phyloP scores from a whole-genome alignment of 1,284 basidiomycete genomes.

The Microbotryum lychnidis-dioicae region DNA sequence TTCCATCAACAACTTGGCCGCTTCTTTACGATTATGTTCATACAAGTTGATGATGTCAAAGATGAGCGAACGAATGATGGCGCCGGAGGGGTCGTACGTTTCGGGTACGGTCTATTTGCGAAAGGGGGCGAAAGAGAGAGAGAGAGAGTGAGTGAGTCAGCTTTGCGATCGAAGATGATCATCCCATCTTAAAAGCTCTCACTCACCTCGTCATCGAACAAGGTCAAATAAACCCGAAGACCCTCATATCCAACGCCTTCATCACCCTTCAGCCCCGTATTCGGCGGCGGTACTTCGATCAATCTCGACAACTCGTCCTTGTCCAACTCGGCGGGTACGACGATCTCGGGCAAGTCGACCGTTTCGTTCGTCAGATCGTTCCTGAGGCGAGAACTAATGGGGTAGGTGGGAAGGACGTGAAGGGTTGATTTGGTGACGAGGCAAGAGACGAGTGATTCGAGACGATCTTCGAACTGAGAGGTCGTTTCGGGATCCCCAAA shows the following conservation, averaged over 20 bases:
- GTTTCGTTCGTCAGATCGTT: conserved; percentile 48
- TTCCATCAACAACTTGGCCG: conserved; percentile 75
- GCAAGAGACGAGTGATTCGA: conserved; percentile 20
- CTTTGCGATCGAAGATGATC: too few relatives aligned
- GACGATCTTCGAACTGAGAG: conserved; percentile 27
- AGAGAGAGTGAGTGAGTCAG: conserved; percentile 22
- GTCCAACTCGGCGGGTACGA: conserved; percentile 79
- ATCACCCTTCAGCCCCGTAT: conserved; percentile 46
- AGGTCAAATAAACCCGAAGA: conserved; percentile 55
- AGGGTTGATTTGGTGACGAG: conserved; percentile 5
- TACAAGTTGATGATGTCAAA: conserved; percentile 84
- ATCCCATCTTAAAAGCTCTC: neutral
- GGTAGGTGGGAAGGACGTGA: conserved; percentile 2
- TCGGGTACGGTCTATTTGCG: conserved; percentile 21
- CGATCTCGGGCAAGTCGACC: conserved; percentile 64
- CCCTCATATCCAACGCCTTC: conserved; percentile 53
- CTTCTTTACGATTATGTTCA: conserved; percentile 94
- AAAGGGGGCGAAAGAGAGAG: conserved; percentile 19
- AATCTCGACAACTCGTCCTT: conserved; percentile 60
- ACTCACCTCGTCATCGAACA: conserved; percentile 73
- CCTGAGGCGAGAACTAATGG: conserved; percentile 34
- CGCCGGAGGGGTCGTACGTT: conserved; percentile 15
- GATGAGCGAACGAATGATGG: conserved; percentile 52
- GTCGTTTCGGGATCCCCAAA: conserved; percentile 27
- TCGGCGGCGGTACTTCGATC: conserved; percentile 7